Percentiles rank a stretch among this genome's conserved stretches.
These are phyloP conservation scores for Passalora sequoiae DNA, from an alignment of 2,329 filamentous ascomycete species.

Conservation along the genomic window DNA sequence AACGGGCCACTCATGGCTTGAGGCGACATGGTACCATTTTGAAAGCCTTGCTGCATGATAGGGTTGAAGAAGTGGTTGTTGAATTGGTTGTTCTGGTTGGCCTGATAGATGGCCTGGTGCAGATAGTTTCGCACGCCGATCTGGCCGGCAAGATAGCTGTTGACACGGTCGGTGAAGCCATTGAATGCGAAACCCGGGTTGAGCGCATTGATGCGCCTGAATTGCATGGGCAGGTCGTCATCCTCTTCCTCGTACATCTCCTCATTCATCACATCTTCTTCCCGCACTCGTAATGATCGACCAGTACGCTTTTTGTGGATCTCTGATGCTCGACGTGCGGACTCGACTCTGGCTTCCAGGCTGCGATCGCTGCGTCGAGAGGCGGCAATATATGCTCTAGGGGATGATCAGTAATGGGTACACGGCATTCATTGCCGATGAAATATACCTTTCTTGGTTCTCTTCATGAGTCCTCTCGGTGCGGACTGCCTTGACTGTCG, in stretches of 20 bases:
- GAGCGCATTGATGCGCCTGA: slow-evolving; percentile 58
- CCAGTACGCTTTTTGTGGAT: slow-evolving; percentile 87
- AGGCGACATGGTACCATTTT: slow-evolving; percentile 26
- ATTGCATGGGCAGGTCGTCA: slow-evolving; percentile 67
- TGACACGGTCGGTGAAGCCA: slow-evolving; percentile 56
- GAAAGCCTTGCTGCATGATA: slow-evolving; percentile 28
- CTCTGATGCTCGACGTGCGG: slow-evolving; percentile 79
- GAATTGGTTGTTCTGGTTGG: slow-evolving; percentile 35
- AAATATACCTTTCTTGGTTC: slow-evolving; percentile 63
- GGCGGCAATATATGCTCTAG: slow-evolving; percentile 82
- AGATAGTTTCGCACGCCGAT: slow-evolving; percentile 52
- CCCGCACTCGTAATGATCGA: slow-evolving; percentile 72
- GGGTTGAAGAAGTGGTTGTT: slow-evolving; percentile 38
- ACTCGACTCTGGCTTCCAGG: slow-evolving; percentile 81
- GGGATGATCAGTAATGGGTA: slow-evolving; percentile 5
- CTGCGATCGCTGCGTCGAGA: slow-evolving; percentile 82
- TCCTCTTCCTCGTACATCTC: slow-evolving; percentile 97
- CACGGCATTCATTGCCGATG: background rate
- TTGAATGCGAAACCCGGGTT: slow-evolving; percentile 39
- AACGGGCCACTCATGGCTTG: slow-evolving; percentile 22
- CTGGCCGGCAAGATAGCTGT: slow-evolving; percentile 54
- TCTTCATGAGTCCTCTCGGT: slow-evolving; percentile 73
- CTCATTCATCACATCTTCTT: slow-evolving; percentile 81
- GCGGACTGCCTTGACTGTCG: slow-evolving; percentile 46
- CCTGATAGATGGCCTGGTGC: slow-evolving; percentile 43